Base-by-base conservation (phyloP, 768 basidiomycete species). In the Kwoniella sp. region DNA sequence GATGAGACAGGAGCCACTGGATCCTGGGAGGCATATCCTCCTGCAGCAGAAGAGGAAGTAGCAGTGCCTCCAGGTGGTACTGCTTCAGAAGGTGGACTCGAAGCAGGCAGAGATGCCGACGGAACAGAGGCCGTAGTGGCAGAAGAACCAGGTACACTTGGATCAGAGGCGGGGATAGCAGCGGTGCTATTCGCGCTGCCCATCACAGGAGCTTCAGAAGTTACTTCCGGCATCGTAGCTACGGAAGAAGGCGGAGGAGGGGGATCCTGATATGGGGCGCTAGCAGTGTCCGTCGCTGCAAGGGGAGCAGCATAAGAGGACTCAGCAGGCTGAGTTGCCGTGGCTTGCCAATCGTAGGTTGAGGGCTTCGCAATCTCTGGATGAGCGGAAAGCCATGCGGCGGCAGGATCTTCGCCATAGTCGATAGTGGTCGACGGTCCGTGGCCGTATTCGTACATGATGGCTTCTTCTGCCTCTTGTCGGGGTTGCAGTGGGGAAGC, bases 391-490 rank as follows among this genome's bases (percentile, higher is more conserved):
- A 45, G 41, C 41, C 41, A 45, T 17, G 41, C 41, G 11, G 41
- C 41, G 15, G 41, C 41, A 3, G 41, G 41, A 45, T 45, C 41
- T 11, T 45, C 41, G 4, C 41, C 41, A 45, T 45, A 45, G 15
- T 45, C 41, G 15, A 45, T 45, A 17, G 11, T 45, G 17, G 41
- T 9, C 4, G 41, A 45, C 4, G 41, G 41, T 9, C 17, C 41
- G 41, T 45, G 41, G 11, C 41, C 41, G 41, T 45, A 45, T 45
- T 45, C 41, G 20, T 45, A 45, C 41, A 45, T 45, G 41, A 45
- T 45, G 41, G 41, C 41, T 45, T 45, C 17, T 45, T 45, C 41
- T 8, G 41, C 41, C 9, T 20, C 17, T 17, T 45, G 41, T 9
- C 41, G 41, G 20, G 41, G 8, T 9, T 20, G 41, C 9, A 45